Evolutionary conservation across 805 yeast species (phyloP).

Genomic region (Ogataea nonfermentans): DNA sequence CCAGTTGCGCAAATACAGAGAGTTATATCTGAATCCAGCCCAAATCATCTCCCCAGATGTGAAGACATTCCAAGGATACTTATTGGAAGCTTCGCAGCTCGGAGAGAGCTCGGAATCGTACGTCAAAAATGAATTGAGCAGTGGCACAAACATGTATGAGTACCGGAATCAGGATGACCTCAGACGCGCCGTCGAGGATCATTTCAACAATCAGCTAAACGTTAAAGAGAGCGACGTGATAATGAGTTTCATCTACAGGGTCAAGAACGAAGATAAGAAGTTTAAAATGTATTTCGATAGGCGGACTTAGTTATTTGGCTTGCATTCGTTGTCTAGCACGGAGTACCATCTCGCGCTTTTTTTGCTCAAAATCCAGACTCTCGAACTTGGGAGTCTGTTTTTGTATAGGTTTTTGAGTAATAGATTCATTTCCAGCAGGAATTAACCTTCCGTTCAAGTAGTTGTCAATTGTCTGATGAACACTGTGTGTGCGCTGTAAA

Average conservation of each 20-base stretch:
- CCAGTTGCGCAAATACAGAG: constrained; percentile 68
- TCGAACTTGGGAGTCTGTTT: constrained; percentile 13
- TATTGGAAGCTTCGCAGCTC: constrained; percentile 59
- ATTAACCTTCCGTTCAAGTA: constrained; percentile 43
- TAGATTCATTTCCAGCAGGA: neutral
- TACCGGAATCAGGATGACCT: constrained; percentile 31
- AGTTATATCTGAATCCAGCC: constrained; percentile 39
- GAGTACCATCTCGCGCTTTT: constrained; percentile 56
- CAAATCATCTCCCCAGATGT: constrained; percentile 52
- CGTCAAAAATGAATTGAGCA: constrained; percentile 28
- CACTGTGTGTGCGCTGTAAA: constrained; percentile 73
- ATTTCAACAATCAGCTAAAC: constrained; percentile 51
- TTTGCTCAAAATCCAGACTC: constrained; percentile 48
- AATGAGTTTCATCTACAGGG: constrained; percentile 84
- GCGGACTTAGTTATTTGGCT: constrained; percentile 13
- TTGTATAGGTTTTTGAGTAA: neutral
- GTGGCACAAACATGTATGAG: constrained; percentile 31
- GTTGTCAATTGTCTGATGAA: constrained; percentile 75
- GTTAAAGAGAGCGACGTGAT: constrained; percentile 82
- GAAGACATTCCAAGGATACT: constrained; percentile 64
- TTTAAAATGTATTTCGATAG: constrained; percentile 40
- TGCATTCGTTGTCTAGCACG: constrained; percentile 53
- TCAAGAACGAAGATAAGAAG: constrained; percentile 56
- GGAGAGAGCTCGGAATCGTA: constrained; percentile 63
- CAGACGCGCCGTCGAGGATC: constrained; percentile 40